These are phyloP conservation scores for Metschnikowia chrysomelidarum DNA, from an alignment of 805 yeast species.

Conservation along the genomic window DNA sequence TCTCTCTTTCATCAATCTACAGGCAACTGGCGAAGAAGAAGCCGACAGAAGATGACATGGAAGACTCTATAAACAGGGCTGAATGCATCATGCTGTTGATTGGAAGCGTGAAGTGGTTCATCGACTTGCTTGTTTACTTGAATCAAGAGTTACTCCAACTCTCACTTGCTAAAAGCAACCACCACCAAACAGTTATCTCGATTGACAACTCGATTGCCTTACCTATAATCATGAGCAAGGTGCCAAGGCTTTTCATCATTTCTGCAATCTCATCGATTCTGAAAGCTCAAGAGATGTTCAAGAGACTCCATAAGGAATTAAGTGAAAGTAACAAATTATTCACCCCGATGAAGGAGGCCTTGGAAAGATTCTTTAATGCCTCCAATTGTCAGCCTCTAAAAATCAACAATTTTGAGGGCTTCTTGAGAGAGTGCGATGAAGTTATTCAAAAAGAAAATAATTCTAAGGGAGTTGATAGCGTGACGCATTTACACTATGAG, in stretches of 20 bases:
- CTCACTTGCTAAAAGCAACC: slow-evolving; percentile 22
- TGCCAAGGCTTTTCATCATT: slow-evolving; percentile 64
- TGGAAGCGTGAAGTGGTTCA: slow-evolving; percentile 86
- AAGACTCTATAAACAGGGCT: slow-evolving; percentile 56
- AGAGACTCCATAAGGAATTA: slow-evolving; percentile 54
- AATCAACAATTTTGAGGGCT: slow-evolving; percentile 56
- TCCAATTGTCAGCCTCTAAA: slow-evolving; percentile 53
- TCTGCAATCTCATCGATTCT: slow-evolving; percentile 67
- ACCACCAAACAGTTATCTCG: slow-evolving; percentile 21
- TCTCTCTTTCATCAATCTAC: slow-evolving; percentile 56
- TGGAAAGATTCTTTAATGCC: slow-evolving; percentile 48
- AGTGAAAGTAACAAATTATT: slow-evolving; percentile 38
- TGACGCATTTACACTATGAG: slow-evolving; percentile 45
- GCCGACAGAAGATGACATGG: slow-evolving; percentile 48
- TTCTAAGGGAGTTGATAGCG: slow-evolving; percentile 16
- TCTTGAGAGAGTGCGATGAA: slow-evolving; percentile 56
- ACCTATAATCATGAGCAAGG: slow-evolving; percentile 63
- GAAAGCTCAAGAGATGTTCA: slow-evolving; percentile 55
- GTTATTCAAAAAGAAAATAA: slow-evolving; percentile 30
- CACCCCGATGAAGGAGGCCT: slow-evolving; percentile 53
- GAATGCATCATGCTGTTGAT: slow-evolving; percentile 59
- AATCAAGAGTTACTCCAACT: slow-evolving; percentile 69
- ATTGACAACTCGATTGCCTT: slow-evolving; percentile 45
- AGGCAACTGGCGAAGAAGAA: slow-evolving; percentile 66
- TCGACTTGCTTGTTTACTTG: slow-evolving; percentile 69